Conservation (phyloP, 129 eudicot species). For the Flaveria robusta region DNA sequence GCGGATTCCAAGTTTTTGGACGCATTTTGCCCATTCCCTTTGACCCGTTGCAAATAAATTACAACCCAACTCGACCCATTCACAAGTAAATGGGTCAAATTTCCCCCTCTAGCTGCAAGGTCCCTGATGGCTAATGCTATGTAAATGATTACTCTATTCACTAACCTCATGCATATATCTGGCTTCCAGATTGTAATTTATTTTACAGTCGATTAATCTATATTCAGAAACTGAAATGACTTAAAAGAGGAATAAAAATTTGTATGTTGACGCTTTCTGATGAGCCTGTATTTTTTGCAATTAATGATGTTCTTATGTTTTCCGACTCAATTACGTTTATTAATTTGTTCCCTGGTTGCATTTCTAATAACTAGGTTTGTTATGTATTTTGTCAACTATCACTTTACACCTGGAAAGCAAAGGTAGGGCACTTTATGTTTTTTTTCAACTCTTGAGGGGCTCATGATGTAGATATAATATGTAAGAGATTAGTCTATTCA, state of each 20-base stretch:
- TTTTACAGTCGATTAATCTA: not conserved
- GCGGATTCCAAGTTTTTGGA: not conserved
- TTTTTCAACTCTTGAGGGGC: not conserved
- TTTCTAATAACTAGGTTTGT: conserved; percentile 18
- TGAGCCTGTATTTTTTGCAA: not conserved
- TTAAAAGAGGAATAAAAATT: not conserved
- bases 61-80: too few species aligned
- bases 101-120: too few species aligned
- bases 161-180: not conserved
- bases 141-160: conserved; percentile 19
- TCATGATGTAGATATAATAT: conserved; percentile 18
- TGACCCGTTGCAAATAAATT: too few species aligned
- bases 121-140: too few species aligned
- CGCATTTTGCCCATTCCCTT: not conserved
- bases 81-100: too few species aligned
- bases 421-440: conserved; percentile 2
- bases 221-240: not conserved
- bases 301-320: not conserved
- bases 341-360: conserved; percentile 8
- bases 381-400: conserved; percentile 14
- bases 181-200: not conserved
- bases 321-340: not conserved
- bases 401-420: conserved; percentile 23
- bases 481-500: conserved; percentile 16
- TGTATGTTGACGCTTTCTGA: not conserved